These are phyloP conservation scores for Dictyostelium brefeldianum DNA, from an alignment of 78 protist genomes.

Conservation along the genomic window DNA sequence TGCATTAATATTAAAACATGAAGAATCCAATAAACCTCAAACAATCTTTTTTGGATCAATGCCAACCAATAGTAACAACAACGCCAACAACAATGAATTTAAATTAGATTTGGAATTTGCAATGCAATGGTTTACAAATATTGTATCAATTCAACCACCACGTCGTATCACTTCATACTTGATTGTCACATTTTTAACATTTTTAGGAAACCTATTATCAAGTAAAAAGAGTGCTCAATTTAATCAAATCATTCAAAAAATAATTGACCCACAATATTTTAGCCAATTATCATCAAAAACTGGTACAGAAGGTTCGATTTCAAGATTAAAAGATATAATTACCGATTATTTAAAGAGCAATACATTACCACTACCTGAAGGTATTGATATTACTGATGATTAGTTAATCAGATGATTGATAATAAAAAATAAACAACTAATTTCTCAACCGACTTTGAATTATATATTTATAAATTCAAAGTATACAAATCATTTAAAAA, in stretches of 20 bases:
- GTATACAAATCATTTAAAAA: too few relatives aligned
- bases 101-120: neutral
- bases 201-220: neutral
- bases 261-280: neutral
- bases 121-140: neutral
- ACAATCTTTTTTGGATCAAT: neutral
- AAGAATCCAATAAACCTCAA: neutral
- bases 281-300: neutral
- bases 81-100: too few relatives aligned
- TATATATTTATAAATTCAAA: too few relatives aligned
- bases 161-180: constrained; percentile 1
- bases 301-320: neutral
- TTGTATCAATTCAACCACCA: neutral
- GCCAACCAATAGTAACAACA: neutral
- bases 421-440: too few relatives aligned
- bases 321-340: neutral
- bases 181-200: neutral
- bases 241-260: neutral
- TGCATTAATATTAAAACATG: neutral
- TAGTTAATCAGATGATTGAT: too few relatives aligned
- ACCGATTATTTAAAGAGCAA: neutral
- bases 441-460: too few relatives aligned
- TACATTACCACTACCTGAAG: neutral
- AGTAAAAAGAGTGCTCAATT: neutral
- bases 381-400: neutral